These are phyloP conservation scores for Apocynum venetum DNA, from an alignment of 257 asterid species.

Conservation along the genomic window DNA sequence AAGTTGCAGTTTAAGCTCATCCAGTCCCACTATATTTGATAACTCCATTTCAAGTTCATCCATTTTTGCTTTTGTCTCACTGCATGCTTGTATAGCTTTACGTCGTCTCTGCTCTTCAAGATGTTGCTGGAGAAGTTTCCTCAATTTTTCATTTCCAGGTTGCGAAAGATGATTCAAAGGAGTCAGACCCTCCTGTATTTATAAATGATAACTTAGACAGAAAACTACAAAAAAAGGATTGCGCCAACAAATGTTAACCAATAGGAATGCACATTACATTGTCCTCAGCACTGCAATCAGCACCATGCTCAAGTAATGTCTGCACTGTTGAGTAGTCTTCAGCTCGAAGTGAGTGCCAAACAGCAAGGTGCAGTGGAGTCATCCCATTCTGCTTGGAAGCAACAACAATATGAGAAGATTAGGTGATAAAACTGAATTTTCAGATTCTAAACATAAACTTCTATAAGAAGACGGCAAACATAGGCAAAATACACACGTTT, in stretches of 20 bases:
- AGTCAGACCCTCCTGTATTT: conserved; percentile 84
- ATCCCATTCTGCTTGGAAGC: conserved; percentile 71
- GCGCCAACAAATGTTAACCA: conserved; percentile 8
- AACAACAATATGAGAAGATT: conserved; percentile 1
- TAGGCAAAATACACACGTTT: conserved; percentile 47
- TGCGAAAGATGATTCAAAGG: conserved; percentile 83
- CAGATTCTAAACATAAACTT: not conserved
- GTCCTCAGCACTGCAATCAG: conserved; percentile 92
- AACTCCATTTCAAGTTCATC: conserved; percentile 73
- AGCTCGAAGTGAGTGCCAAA: conserved; percentile 88
- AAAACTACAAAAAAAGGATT: conserved; percentile 20
- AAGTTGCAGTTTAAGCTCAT: conserved; percentile 66
- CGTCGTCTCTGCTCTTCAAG: conserved; percentile 76
- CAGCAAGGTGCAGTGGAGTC: conserved; percentile 99
- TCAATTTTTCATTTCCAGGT: conserved; percentile 67
- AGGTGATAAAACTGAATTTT: not conserved
- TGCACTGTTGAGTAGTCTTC: conserved; percentile 75
- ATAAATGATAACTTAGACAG: conserved; percentile 22
- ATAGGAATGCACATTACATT: conserved; percentile 37
- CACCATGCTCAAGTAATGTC: conserved; percentile 74
- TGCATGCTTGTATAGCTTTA: conserved; percentile 84
- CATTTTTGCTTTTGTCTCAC: conserved; percentile 81
- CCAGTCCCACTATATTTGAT: conserved; percentile 63
- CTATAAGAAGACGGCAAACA: not conserved
- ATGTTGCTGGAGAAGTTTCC: conserved; percentile 57